Conservation (phyloP, 2,329 filamentous ascomycete species). For the Xylaria sp. region DNA sequence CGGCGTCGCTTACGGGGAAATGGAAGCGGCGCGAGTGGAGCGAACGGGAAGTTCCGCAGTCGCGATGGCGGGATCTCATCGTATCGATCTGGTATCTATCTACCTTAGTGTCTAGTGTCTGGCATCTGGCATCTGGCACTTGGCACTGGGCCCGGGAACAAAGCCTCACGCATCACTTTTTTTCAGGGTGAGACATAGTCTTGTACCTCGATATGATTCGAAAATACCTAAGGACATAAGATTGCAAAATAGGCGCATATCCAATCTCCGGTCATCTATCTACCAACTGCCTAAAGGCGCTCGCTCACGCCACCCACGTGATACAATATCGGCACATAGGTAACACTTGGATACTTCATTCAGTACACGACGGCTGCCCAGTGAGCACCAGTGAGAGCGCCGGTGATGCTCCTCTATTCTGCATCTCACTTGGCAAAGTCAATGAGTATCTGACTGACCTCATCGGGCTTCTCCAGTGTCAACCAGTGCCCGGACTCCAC, state of each 20-base stretch:
- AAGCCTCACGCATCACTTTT: no score
- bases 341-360: no score
- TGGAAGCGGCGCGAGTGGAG: neutral
- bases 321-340: neutral
- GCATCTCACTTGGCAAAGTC: neutral
- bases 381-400: neutral
- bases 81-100: no score
- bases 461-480: constrained; percentile 4
- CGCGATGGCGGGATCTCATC: no score
- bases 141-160: no score
- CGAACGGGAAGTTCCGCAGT: neutral
- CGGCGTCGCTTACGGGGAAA: neutral
- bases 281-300: neutral
- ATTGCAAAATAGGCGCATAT: no score
- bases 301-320: neutral
- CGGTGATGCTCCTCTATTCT: neutral
- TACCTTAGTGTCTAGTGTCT: no score
- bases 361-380: neutral
- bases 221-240: no score
- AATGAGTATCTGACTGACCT: constrained; percentile 2
- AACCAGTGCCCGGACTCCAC: constrained; percentile 1
- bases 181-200: no score
- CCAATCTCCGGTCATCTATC: neutral
- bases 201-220: no score
- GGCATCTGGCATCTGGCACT: no score